Evolutionary conservation across 305 asterid genomes (phyloP).

Genomic region (Fraxinus baroniana): DNA sequence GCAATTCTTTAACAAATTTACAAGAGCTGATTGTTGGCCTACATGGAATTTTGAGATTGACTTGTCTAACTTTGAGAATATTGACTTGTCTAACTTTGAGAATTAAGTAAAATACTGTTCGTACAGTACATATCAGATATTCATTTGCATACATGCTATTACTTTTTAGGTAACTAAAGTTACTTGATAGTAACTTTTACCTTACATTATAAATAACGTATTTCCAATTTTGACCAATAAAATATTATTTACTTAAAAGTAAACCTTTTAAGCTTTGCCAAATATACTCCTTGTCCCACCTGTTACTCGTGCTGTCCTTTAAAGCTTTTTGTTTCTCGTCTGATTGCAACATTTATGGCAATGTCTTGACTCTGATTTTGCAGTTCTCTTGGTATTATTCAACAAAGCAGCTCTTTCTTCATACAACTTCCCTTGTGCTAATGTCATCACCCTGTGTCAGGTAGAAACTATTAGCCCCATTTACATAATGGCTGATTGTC

Average conservation of each 20-base stretch:
- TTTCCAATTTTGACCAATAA: neutral
- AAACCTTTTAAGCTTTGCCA: neutral
- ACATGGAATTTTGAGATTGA: neutral
- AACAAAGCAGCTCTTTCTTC: conserved; percentile 96
- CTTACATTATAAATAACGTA: neutral
- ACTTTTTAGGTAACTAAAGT: neutral
- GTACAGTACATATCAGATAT: neutral
- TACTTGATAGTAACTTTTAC: neutral
- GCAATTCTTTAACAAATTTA: neutral
- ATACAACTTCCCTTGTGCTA: conserved; percentile 76
- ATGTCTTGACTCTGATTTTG: conserved; percentile 33
- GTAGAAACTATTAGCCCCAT: conserved; percentile 25
- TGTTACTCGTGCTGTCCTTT: conserved; percentile 5
- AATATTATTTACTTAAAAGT: no score
- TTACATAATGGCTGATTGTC: neutral
- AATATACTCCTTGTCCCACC: neutral
- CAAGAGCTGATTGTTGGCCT: neutral
- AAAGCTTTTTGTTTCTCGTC: neutral
- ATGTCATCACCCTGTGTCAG: conserved; percentile 92
- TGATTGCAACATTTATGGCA: neutral
- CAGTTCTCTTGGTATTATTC: conserved; percentile 86
- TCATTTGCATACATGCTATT: neutral
- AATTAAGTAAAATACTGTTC: neutral
- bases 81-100: neutral
- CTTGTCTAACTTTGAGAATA: no score